A percentile compares a stretch with the other conserved stretches of the same genome.
Conservation (phyloP, 2,329 filamentous ascomycete genomes). For the Claviceps quebecensis region DNA sequence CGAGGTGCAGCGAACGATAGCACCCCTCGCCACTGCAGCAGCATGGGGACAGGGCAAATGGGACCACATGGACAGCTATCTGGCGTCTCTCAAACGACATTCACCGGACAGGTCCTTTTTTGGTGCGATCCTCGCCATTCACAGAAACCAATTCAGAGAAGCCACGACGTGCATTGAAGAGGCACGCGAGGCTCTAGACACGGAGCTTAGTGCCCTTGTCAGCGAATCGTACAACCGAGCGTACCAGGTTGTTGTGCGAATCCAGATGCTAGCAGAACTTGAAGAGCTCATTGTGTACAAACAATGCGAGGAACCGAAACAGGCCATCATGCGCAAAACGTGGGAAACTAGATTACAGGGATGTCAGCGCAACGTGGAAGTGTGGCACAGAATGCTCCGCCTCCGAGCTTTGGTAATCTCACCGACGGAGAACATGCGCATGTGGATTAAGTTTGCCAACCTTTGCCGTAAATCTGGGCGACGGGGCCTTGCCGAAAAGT, state of each 20-base stretch:
- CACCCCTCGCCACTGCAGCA: constrained; percentile 83
- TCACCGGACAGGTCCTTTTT: constrained; percentile 97
- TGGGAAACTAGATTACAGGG: constrained; percentile 94
- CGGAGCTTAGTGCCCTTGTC: constrained; percentile 88
- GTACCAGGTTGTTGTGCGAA: constrained; percentile 93
- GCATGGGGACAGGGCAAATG: constrained; percentile 95
- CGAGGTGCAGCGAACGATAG: constrained; percentile 82
- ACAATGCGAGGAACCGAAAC: constrained; percentile 78
- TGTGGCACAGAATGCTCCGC: constrained; percentile 97
- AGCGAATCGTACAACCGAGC: constrained; percentile 96
- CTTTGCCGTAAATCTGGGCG: constrained; percentile 92
- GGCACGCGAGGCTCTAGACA: constrained; percentile 84
- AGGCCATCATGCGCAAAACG: constrained; percentile 78
- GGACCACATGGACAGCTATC: constrained; percentile 96
- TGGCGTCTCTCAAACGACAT: constrained; percentile 84
- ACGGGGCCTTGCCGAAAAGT: constrained; percentile 90
- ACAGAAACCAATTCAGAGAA: constrained; percentile 90
- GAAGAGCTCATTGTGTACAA: constrained; percentile 98
- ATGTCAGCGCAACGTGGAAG: constrained; percentile 92
- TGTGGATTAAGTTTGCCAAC: constrained; percentile 99
- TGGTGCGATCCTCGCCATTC: constrained; percentile 84
- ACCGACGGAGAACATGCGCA: constrained; percentile 87
- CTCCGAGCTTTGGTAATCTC: constrained; percentile 83
- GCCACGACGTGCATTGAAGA: constrained; percentile 81
- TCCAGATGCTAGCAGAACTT: constrained; percentile 97